A percentile compares a stretch with the other conserved stretches of the same genome.
phyloP scores from a whole-genome alignment of 106 monocot species.

The Dendrobium officinale region DNA sequence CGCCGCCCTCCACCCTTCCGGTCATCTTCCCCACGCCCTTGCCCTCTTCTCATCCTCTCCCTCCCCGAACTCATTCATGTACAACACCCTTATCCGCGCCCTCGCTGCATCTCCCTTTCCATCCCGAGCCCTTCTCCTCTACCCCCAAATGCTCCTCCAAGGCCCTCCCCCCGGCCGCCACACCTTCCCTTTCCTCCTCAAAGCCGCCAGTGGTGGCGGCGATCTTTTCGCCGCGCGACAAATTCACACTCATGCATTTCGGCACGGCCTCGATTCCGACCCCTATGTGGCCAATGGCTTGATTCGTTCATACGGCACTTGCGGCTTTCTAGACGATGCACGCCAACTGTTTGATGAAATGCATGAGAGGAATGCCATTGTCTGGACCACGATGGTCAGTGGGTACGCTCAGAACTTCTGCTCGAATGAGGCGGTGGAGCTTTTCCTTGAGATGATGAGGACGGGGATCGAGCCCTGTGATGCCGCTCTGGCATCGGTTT shows the following conservation, averaged over 20 bases:
- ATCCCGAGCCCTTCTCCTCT: slow-evolving; percentile 31
- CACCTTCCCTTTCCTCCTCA: slow-evolving; percentile 85
- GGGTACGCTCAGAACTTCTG: slow-evolving; percentile 43
- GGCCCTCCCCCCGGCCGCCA: slow-evolving; percentile 46
- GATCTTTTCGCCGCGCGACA: slow-evolving; percentile 21
- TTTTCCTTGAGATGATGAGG: slow-evolving; percentile 50
- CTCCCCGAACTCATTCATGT: slow-evolving; percentile 76
- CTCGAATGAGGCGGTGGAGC: slow-evolving; percentile 21
- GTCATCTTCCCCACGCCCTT: slow-evolving; percentile 36
- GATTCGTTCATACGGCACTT: slow-evolving; percentile 30
- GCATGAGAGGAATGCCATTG: slow-evolving; percentile 32
- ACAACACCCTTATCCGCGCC: slow-evolving; percentile 74
- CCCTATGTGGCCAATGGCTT: slow-evolving; percentile 46
- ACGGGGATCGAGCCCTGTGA: slow-evolving; percentile 40
- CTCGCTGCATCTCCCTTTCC: slow-evolving; percentile 37
- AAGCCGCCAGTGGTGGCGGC: slow-evolving; percentile 30
- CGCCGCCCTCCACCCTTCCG: slow-evolving; percentile 34
- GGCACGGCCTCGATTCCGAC: slow-evolving; percentile 39
- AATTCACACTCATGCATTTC: slow-evolving; percentile 42
- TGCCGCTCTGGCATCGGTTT: slow-evolving; percentile 44
- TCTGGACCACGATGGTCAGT: slow-evolving; percentile 72
- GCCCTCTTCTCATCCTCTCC: slow-evolving; percentile 38
- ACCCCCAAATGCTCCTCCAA: slow-evolving; percentile 25
- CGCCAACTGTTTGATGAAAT: slow-evolving; percentile 49
- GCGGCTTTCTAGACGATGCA: slow-evolving; percentile 19